Evolutionary conservation across 148 eudicot species (phyloP).

Genomic region (Arctostaphylos glauca): DNA sequence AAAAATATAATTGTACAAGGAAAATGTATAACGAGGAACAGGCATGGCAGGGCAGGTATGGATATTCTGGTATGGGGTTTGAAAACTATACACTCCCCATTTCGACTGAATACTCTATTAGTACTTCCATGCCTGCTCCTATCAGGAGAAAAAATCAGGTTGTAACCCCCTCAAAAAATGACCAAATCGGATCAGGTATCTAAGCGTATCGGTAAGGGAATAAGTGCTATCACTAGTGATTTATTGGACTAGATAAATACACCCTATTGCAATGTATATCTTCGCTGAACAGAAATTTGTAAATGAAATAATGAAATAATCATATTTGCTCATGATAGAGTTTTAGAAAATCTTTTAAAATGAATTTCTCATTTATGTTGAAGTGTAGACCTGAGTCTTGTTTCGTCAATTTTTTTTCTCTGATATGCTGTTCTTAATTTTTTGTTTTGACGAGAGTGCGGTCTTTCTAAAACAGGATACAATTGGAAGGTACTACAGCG

Average conservation of each 20-base stretch:
- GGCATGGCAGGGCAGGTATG: no score
- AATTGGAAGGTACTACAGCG: slow-evolving; percentile 72
- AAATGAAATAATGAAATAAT: slow-evolving; percentile 35
- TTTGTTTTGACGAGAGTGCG: neutral
- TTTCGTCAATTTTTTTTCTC: no score
- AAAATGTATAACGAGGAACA: no score
- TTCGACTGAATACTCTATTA: no score
- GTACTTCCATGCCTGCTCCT: no score
- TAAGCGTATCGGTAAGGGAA: no score
- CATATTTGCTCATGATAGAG: neutral
- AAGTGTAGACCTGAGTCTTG: neutral
- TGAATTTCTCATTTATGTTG: neutral
- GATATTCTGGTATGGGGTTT: no score
- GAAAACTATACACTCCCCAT: no score
- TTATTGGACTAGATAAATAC: neutral
- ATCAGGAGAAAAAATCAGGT: no score
- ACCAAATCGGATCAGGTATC: no score
- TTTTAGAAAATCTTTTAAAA: neutral
- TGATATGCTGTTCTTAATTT: neutral
- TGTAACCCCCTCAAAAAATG: no score
- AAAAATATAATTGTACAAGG: no score
- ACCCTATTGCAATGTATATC: neutral
- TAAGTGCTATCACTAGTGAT: neutral
- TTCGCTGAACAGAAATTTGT: neutral
- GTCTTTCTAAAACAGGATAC: slow-evolving; percentile 44